These are phyloP conservation scores for Sphagnum tenellum DNA, from an alignment of 225 moss, liverwort and hornwort genomes.

Conservation along the genomic window DNA sequence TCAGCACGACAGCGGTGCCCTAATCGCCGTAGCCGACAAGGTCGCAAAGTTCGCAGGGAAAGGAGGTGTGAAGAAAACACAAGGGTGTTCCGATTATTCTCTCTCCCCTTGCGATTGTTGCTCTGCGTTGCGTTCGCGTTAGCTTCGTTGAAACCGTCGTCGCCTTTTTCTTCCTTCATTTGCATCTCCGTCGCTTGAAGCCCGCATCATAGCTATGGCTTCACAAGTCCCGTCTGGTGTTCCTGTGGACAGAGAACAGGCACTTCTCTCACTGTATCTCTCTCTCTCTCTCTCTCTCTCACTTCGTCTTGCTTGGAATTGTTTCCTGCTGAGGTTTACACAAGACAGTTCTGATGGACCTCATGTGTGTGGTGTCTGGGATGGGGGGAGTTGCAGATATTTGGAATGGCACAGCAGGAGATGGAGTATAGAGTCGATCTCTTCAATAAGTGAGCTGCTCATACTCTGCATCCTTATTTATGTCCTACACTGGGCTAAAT, in stretches of 20 bases:
- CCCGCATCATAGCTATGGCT: conserved; percentile 12
- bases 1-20: no score
- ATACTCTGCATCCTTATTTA: neutral
- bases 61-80: no score
- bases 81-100: no score
- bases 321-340: no score
- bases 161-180: no score
- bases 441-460: conserved; percentile 56
- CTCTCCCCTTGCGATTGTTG: no score
- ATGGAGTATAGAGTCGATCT: conserved; percentile 98
- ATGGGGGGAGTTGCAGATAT: conserved; percentile 32
- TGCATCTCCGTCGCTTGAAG: no score
- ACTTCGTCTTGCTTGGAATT: neutral
- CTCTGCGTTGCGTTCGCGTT: no score
- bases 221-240: conserved; percentile 6
- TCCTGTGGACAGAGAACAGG: conserved; percentile 28
- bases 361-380: neutral
- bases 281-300: neutral
- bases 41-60: no score
- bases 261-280: neutral
- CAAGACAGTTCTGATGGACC: neutral
- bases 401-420: conserved; percentile 95
- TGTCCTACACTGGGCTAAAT: no score
- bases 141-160: no score
- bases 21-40: no score